phyloP scores from a whole-genome alignment of 2,329 filamentous ascomycete species.

The Fusarium penzigii region DNA sequence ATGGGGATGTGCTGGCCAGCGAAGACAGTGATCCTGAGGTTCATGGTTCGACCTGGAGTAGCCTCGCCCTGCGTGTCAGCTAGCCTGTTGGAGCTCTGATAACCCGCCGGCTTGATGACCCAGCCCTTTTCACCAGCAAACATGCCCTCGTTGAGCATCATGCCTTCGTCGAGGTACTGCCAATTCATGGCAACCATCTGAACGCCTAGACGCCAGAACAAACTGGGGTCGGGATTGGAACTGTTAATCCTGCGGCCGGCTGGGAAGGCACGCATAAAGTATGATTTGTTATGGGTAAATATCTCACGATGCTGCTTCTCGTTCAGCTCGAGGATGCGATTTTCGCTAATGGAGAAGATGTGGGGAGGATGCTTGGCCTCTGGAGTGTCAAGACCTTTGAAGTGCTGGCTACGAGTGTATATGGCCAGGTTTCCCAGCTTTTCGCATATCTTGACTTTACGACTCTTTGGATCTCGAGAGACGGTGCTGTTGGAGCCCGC shows the following conservation, averaged over 20 bases:
- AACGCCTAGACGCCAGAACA: slow-evolving; percentile 89
- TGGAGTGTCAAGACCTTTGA: slow-evolving; percentile 69
- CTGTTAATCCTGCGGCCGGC: slow-evolving; percentile 76
- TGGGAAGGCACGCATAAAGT: slow-evolving; percentile 91
- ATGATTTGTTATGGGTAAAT: slow-evolving; percentile 83
- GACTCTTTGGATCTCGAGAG: slow-evolving; percentile 26
- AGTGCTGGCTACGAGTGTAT: slow-evolving; percentile 85
- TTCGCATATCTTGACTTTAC: slow-evolving; percentile 66
- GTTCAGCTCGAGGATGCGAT: slow-evolving; percentile 62
- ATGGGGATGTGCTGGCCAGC: slow-evolving; percentile 70
- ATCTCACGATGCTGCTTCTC: slow-evolving; percentile 70
- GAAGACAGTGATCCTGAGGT: slow-evolving; percentile 71
- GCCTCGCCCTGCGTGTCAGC: slow-evolving; percentile 45
- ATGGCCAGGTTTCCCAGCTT: slow-evolving; percentile 74
- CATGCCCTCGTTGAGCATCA: slow-evolving; percentile 98
- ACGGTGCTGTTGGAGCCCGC: slow-evolving; percentile 8
- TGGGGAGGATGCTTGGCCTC: slow-evolving; percentile 60
- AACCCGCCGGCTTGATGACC: slow-evolving; percentile 80
- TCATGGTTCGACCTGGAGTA: slow-evolving; percentile 55
- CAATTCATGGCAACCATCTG: slow-evolving; percentile 99
- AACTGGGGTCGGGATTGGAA: slow-evolving; percentile 91
- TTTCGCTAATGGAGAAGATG: slow-evolving; percentile 89
- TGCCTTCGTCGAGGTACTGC: slow-evolving; percentile 91
- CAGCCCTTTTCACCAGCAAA: slow-evolving; percentile 84
- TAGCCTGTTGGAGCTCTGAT: slow-evolving; percentile 54